Percentiles rank a stretch among this genome's conserved stretches.
phyloP scores from a whole-genome alignment of 305 asterid genomes.

The Fraxinus angustifolia region DNA sequence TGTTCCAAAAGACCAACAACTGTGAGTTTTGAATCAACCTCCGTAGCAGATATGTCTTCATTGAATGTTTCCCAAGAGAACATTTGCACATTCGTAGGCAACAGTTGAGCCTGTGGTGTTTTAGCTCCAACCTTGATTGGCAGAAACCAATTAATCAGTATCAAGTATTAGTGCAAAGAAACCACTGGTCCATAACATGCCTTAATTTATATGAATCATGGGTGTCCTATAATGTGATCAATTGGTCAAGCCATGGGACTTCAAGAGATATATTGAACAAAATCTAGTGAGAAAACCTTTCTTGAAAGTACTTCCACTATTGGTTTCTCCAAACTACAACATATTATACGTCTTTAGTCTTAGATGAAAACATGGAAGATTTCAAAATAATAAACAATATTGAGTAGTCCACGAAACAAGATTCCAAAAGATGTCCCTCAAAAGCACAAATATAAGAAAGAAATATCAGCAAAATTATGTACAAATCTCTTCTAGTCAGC shows the following conservation, averaged over 20 bases:
- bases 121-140: conserved; percentile 49
- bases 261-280: background rate
- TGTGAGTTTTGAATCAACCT: conserved; percentile 56
- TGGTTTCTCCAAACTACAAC: background rate
- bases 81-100: conserved; percentile 41
- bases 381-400: background rate
- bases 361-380: background rate
- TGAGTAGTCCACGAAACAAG: background rate
- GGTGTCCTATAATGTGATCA: background rate
- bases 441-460: background rate
- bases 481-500: background rate
- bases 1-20: conserved; percentile 80
- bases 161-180: background rate
- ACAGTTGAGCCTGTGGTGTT: conserved; percentile 50
- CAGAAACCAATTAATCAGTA: conserved; percentile 5
- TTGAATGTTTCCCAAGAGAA: conserved; percentile 74
- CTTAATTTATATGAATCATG: background rate
- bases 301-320: background rate
- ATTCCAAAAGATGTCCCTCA: background rate
- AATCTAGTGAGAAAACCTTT: background rate
- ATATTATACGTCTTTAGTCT: background rate
- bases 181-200: background rate
- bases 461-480: conserved; percentile 1
- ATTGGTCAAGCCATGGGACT: background rate
- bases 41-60: conserved; percentile 55